Conservation (phyloP, 164 flowering plant species). For the Cinnamomum micranthum region DNA sequence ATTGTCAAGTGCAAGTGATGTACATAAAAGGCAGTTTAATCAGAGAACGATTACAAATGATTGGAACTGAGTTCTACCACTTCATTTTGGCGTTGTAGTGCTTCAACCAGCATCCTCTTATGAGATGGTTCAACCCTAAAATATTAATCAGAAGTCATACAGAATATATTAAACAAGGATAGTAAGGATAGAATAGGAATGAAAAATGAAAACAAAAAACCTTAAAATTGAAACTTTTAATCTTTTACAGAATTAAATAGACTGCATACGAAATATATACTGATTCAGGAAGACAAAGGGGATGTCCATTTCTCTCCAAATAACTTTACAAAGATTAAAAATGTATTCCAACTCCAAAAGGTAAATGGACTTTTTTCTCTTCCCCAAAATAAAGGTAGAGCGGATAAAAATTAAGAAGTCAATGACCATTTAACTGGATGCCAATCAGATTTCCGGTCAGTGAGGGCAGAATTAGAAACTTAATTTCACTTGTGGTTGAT, state of each 20-base stretch:
- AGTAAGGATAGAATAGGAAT: neutral
- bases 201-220: neutral
- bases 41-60: too few relatives aligned
- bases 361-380: neutral
- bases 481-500: too few relatives aligned
- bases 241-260: too few relatives aligned
- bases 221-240: neutral
- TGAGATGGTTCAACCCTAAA: conserved; percentile 97
- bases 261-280: too few relatives aligned
- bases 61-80: conserved; percentile 49
- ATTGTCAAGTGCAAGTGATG: too few relatives aligned
- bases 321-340: neutral
- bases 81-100: conserved; percentile 92
- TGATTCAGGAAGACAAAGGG: neutral
- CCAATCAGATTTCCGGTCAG: too few relatives aligned
- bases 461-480: too few relatives aligned
- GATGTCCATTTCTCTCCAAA: neutral
- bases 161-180: neutral
- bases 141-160: neutral
- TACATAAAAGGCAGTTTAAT: too few relatives aligned
- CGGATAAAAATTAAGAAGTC: too few relatives aligned
- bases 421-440: too few relatives aligned
- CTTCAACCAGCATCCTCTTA: conserved; percentile 93
- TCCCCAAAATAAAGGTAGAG: neutral
- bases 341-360: too few relatives aligned